phyloP scores from a whole-genome alignment of 495 filamentous ascomycete genomes.

The Staphylotrichum tortipilum region DNA sequence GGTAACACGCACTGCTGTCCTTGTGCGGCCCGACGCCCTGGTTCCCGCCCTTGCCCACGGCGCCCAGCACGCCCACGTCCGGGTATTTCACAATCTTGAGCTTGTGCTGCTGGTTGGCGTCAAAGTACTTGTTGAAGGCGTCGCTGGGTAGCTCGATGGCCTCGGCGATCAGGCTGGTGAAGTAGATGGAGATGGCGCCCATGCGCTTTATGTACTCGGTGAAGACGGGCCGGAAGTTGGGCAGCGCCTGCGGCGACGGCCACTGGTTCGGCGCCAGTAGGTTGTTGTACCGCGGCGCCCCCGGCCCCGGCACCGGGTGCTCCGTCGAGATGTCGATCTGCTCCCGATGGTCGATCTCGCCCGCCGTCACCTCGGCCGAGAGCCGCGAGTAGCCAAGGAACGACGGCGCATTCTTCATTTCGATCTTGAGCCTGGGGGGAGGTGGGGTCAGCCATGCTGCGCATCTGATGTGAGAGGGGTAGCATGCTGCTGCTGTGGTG shows the following conservation, averaged over 20 bases:
- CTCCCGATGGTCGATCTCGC: slow-evolving; percentile 62
- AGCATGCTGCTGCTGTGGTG: not conserved
- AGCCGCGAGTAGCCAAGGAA: slow-evolving; percentile 57
- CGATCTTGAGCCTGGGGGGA: slow-evolving; percentile 62
- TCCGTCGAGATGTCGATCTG: slow-evolving; percentile 85
- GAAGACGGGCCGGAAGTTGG: slow-evolving; percentile 60
- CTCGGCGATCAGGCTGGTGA: slow-evolving; percentile 82
- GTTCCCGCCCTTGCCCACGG: slow-evolving; percentile 38
- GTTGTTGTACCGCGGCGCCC: slow-evolving; percentile 67
- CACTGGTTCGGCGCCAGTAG: slow-evolving; percentile 85
- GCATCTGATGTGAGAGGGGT: not conserved
- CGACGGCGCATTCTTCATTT: slow-evolving; percentile 75
- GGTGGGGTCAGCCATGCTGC: not conserved
- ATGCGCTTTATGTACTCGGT: slow-evolving; percentile 70
- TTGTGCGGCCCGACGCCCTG: slow-evolving; percentile 91
- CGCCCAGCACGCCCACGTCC: slow-evolving; percentile 44
- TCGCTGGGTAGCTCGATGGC: slow-evolving; percentile 63
- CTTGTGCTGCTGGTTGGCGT: slow-evolving; percentile 74
- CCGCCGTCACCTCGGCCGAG: slow-evolving; percentile 53
- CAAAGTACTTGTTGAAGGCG: slow-evolving; percentile 79
- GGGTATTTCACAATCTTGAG: slow-evolving; percentile 91
- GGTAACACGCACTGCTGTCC: slow-evolving; percentile 50
- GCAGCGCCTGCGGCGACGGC: slow-evolving; percentile 61
- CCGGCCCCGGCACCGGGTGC: slow-evolving; percentile 53
- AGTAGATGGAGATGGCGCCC: slow-evolving; percentile 58